These are phyloP conservation scores for Ilex paraguariensis DNA, from an alignment of 305 asterid genomes.

Conservation along the genomic window DNA sequence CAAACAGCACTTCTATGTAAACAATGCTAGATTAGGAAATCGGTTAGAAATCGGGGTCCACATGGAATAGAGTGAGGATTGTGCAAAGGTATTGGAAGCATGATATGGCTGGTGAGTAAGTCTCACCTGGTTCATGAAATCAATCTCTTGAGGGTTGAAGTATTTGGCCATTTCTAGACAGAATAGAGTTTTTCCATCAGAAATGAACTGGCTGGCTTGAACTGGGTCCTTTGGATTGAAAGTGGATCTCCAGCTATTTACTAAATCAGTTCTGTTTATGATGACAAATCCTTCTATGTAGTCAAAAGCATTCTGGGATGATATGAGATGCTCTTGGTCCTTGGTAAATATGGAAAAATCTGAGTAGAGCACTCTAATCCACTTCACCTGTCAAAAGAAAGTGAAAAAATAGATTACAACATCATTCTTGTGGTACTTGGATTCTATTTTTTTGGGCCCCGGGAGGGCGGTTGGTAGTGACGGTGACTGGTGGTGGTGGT, in stretches of 20 bases:
- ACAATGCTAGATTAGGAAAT: too few relatives aligned
- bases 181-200: conserved; percentile 47
- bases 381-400: conserved; percentile 22
- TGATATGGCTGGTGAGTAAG: conserved; percentile 4
- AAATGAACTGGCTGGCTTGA: conserved; percentile 3
- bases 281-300: not conserved
- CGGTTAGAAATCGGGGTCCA: too few relatives aligned
- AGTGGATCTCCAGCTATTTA: not conserved
- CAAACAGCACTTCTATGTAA: too few relatives aligned
- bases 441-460: not conserved
- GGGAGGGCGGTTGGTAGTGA: too few relatives aligned
- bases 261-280: not conserved
- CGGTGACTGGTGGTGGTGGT: not conserved
- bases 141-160: conserved; percentile 48
- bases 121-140: conserved; percentile 45
- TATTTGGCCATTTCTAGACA: conserved; percentile 89
- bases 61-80: conserved; percentile 2
- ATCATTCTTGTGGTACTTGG: not conserved
- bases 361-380: not conserved
- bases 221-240: not conserved
- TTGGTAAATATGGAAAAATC: not conserved
- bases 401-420: not conserved
- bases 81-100: not conserved
- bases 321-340: not conserved
- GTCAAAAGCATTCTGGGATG: not conserved